Base-by-base conservation (phyloP, 164 flowering plant species). In the Stephania yunnanensis region DNA sequence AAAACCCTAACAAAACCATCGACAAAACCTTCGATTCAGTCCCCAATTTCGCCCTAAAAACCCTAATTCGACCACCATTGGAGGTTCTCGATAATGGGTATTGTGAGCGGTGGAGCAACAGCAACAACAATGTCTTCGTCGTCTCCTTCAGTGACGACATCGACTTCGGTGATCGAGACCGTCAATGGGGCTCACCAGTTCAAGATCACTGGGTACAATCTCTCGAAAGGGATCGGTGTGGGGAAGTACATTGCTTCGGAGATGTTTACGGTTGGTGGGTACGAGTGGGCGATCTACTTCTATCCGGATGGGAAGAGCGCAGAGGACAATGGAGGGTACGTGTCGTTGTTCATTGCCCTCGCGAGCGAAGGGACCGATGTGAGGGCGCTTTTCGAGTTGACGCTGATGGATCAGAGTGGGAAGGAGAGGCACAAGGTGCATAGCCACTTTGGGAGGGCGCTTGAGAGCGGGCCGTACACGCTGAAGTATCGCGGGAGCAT, bases 361-460 rank as follows among this genome's bases (percentile, higher is more conserved):
- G 93, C 93, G 6, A 94, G 97, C 75, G 97, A 94, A 29, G 98
- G 95, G 4, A 87, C 89, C 12, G 97, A 94, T 76, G 97, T 94
- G 7, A 85, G 95, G 80, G 97, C 98, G 9, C 84, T 94, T 22
- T 94, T 92, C 71, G 94, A 94, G 77, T 78, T 94, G 81, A 91
- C 92, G 31, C 88, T 94, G 20, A 73, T 91, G 87, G 97, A 94
- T 84, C 98, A 94, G 87, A 91, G 95, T 68, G 97, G 95, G 71
- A 89, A 86, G 75, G 94, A 82, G 82, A 85, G 85, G 82, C 98
- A 94, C 77, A 94, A 92, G 85, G 92, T 94, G 72, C 98, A 94
- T 74, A 91, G 87, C 79, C 98, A 94, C 81, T 94, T 94, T 46
- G 98, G 91, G 11, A 85, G 97, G 81, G 80, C 94, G 45, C 80